phyloP scores from a whole-genome alignment of 345 rosid species.

The Eucalyptus pumila region DNA sequence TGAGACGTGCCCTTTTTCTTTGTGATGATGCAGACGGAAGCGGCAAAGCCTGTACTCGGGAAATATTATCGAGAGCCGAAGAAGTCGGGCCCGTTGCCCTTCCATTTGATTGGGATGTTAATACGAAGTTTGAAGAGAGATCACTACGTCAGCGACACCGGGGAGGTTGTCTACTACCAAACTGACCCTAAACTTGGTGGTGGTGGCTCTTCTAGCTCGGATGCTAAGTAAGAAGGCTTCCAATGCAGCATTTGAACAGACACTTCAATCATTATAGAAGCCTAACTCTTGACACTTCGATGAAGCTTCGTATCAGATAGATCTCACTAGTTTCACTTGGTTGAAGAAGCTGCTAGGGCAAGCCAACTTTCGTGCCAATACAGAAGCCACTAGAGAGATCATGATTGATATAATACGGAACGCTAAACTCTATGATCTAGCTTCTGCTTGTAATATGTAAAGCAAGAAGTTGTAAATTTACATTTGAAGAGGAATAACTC shows the following conservation, averaged over 20 bases:
- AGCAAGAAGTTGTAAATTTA: neutral
- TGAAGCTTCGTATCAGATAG: neutral
- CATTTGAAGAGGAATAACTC: neutral
- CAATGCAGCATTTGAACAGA: neutral
- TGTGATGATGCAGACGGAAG: constrained; percentile 40
- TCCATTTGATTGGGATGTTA: constrained; percentile 37
- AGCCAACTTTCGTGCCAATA: neutral
- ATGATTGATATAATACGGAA: neutral
- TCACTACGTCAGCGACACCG: constrained; percentile 69
- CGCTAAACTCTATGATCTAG: neutral
- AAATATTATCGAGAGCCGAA: constrained; percentile 72
- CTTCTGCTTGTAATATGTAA: neutral
- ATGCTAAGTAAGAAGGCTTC: neutral
- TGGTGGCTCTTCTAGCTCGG: neutral
- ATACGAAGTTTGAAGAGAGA: constrained; percentile 52
- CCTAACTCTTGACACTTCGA: neutral
- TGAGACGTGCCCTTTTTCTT: neutral
- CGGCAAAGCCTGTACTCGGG: constrained; percentile 76
- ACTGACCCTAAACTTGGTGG: constrained; percentile 25
- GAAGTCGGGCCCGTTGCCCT: constrained; percentile 65
- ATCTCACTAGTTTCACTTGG: neutral
- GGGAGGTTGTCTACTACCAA: constrained; percentile 67
- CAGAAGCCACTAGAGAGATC: neutral
- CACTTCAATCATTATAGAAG: neutral
- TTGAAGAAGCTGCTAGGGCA: neutral